Percentiles rank a stretch among this genome's conserved stretches.
These are phyloP conservation scores for Xylariales sp. DNA, from an alignment of 2,329 filamentous ascomycete genomes.

Conservation along the genomic window DNA sequence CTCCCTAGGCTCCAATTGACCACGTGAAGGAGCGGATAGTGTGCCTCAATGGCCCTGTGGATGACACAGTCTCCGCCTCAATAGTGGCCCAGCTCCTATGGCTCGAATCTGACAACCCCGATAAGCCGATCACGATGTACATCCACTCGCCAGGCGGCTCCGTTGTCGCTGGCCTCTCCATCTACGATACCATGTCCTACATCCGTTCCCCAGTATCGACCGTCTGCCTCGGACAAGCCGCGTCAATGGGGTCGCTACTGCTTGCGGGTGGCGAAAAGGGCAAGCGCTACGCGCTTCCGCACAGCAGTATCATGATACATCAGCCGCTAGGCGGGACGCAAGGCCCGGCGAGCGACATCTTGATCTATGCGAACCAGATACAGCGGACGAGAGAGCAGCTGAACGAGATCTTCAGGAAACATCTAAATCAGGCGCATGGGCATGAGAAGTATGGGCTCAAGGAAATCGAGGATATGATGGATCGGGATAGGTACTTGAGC, in stretches of 20 bases:
- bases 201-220: conserved; percentile 90
- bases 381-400: conserved; percentile 77
- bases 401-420: conserved; percentile 83
- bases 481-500: conserved; percentile 90
- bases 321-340: conserved; percentile 76
- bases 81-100: conserved; percentile 95
- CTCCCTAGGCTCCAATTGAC: conserved; percentile 13
- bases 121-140: conserved; percentile 94
- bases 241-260: conserved; percentile 88
- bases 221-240: conserved; percentile 90
- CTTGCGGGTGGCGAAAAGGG: conserved; percentile 81
- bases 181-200: conserved; percentile 99
- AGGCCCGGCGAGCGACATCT: conserved; percentile 72
- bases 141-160: conserved; percentile 96
- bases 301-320: conserved; percentile 94
- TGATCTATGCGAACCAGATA: conserved; percentile 97
- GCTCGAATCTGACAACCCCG: conserved; percentile 93
- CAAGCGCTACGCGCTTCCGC: conserved; percentile 84
- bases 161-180: conserved; percentile 81
- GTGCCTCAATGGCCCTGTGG: conserved; percentile 85
- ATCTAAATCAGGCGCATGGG: conserved; percentile 74
- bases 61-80: conserved; percentile 85
- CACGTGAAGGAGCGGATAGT: conserved; percentile 75
- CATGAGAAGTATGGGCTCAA: conserved; percentile 73
- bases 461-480: conserved; percentile 92